Conservation (phyloP, 1,284 basidiomycete species). For the Sporisorium graminicola region DNA sequence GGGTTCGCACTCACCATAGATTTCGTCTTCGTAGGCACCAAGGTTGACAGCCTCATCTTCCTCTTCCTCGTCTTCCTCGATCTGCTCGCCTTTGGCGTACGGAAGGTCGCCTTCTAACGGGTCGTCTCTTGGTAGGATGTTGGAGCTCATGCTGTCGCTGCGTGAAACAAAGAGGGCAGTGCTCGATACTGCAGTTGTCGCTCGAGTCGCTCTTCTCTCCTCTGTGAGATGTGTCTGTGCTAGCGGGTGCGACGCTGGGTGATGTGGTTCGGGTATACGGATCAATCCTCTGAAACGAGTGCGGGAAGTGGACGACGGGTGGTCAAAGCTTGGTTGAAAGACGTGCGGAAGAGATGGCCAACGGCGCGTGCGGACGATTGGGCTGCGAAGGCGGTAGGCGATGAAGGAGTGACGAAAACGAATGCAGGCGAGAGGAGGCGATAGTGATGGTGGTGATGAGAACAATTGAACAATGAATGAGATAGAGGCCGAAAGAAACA, state of each 20-base stretch:
- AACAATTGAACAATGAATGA: background rate
- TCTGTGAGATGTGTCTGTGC: too few relatives aligned
- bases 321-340: background rate
- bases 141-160: conserved; percentile 11
- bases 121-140: conserved; percentile 18
- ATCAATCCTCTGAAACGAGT: background rate
- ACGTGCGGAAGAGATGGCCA: background rate
- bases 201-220: too few relatives aligned
- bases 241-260: background rate
- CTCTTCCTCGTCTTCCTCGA: conserved; percentile 56
- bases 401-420: background rate
- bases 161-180: background rate
- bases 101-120: conserved; percentile 23
- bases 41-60: conserved; percentile 50
- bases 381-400: background rate
- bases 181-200: too few relatives aligned
- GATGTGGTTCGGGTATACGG: background rate
- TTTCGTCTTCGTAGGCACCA: conserved; percentile 50
- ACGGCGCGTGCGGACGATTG: background rate
- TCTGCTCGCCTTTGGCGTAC: conserved; percentile 37
- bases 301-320: background rate
- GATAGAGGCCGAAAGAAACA: background rate
- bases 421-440: background rate
- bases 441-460: background rate
- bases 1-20: conserved; percentile 36